Evolutionary conservation across 768 basidiomycete species (phyloP).

Genomic region (Erythrobasidium yunnanense): DNA sequence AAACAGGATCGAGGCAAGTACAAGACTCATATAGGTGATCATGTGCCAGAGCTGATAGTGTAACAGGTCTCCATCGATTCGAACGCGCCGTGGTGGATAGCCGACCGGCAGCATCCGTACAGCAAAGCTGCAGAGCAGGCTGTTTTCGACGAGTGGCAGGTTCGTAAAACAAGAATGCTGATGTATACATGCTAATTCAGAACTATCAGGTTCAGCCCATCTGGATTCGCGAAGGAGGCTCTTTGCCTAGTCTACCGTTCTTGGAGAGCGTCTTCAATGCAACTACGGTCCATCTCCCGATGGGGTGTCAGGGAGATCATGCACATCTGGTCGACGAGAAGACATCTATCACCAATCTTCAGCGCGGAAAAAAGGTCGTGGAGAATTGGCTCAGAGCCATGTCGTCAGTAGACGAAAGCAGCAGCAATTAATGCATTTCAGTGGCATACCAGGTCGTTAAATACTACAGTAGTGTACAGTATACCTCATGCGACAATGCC

Average conservation of each 20-base stretch:
- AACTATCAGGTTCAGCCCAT: slow-evolving; percentile 8
- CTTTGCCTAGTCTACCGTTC: slow-evolving; percentile 85
- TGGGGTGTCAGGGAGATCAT: slow-evolving; percentile 69
- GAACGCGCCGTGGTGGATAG: slow-evolving; percentile 21
- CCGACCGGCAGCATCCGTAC: slow-evolving; percentile 16
- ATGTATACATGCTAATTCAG: neutral
- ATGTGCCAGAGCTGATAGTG: too few species aligned
- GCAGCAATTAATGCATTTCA: neutral
- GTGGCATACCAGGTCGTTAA: too few species aligned
- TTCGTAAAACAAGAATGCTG: neutral
- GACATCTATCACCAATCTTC: slow-evolving; percentile 39
- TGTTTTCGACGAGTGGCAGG: slow-evolving; percentile 10
- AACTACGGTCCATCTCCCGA: slow-evolving; percentile 79
- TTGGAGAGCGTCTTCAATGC: slow-evolving; percentile 84
- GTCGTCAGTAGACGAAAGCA: neutral
- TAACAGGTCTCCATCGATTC: slow-evolving; percentile 18
- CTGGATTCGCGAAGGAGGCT: slow-evolving; percentile 47
- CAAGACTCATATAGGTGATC: too few species aligned
- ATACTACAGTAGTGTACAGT: too few species aligned
- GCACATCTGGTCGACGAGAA: slow-evolving; percentile 80
- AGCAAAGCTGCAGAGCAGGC: slow-evolving; percentile 4
- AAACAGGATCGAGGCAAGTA: neutral
- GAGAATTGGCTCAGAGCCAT: slow-evolving; percentile 17
- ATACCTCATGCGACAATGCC: too few species aligned
- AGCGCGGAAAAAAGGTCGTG: slow-evolving; percentile 24